These are phyloP conservation scores for Neostapfia colusana DNA, from an alignment of 176 grass and related monocot genomes.

Conservation along the genomic window DNA sequence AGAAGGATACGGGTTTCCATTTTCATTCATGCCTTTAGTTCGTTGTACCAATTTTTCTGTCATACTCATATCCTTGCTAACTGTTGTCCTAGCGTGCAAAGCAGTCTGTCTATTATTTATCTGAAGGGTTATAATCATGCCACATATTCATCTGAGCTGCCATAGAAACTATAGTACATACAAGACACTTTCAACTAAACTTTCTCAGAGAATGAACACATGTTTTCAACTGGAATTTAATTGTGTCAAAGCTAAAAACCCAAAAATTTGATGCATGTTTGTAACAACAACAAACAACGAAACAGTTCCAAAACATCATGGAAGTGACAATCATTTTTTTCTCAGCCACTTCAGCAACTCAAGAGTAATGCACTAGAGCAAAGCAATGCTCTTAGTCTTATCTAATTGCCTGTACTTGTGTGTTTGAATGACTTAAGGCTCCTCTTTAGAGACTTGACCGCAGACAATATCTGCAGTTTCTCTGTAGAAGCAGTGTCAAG, in stretches of 20 bases:
- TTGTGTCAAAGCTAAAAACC: slow-evolving; percentile 4
- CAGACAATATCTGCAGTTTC: slow-evolving; percentile 49
- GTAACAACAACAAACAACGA: background rate
- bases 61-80: no score
- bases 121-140: background rate
- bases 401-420: slow-evolving; percentile 28
- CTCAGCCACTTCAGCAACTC: background rate
- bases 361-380: background rate
- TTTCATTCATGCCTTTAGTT: no score
- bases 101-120: no score
- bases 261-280: background rate
- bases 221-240: background rate
- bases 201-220: background rate
- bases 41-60: no score
- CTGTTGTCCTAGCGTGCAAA: no score
- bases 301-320: background rate
- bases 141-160: background rate
- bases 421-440: slow-evolving; percentile 44
- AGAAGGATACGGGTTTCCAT: no score
- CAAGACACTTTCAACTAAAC: background rate
- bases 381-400: background rate
- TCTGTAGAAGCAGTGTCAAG: slow-evolving; percentile 16
- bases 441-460: slow-evolving; percentile 54
- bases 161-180: background rate
- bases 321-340: background rate